Evolutionary conservation across 768 basidiomycete species (phyloP).

Genomic region (Amyloporia xantha): DNA sequence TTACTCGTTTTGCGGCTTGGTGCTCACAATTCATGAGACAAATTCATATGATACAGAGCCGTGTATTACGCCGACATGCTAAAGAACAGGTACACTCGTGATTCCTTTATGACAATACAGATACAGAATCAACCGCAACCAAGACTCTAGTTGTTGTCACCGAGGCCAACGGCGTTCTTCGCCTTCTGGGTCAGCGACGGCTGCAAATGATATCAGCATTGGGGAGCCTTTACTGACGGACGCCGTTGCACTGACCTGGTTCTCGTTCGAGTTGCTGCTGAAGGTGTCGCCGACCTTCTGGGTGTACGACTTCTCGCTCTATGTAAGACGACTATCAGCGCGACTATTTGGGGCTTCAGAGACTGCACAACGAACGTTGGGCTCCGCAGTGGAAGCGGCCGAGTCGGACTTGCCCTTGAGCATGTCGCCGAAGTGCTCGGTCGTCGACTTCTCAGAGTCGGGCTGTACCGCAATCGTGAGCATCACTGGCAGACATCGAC

Average conservation of each 20-base stretch:
- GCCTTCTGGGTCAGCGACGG: slow-evolving; percentile 27
- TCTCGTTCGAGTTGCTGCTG: slow-evolving; percentile 26
- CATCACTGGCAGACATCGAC: not conserved
- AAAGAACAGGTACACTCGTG: too few species aligned
- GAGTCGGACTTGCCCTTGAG: slow-evolving; percentile 29
- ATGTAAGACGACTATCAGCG: not conserved
- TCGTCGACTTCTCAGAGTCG: slow-evolving; percentile 31
- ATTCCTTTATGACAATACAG: too few species aligned
- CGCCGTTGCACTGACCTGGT: slow-evolving; percentile 17
- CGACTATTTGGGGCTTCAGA: too few species aligned
- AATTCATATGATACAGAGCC: too few species aligned
- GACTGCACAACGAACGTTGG: slow-evolving; percentile 13
- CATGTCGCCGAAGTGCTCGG: slow-evolving; percentile 32
- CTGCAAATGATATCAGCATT: slow-evolving; percentile 5
- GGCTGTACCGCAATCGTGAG: slow-evolving; percentile 16
- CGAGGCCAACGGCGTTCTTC: slow-evolving; percentile 30
- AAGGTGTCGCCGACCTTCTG: slow-evolving; percentile 31
- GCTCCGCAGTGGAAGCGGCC: slow-evolving; percentile 22
- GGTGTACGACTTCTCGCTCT: slow-evolving; percentile 29
- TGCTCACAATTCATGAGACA: too few species aligned
- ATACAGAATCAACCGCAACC: too few species aligned
- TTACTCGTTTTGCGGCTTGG: too few species aligned
- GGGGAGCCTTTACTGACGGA: too few species aligned
- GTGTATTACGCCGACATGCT: too few species aligned
- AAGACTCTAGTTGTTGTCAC: slow-evolving; percentile 17